phyloP scores from a whole-genome alignment of 495 filamentous ascomycete genomes.

The Trypethelium eluteriae region DNA sequence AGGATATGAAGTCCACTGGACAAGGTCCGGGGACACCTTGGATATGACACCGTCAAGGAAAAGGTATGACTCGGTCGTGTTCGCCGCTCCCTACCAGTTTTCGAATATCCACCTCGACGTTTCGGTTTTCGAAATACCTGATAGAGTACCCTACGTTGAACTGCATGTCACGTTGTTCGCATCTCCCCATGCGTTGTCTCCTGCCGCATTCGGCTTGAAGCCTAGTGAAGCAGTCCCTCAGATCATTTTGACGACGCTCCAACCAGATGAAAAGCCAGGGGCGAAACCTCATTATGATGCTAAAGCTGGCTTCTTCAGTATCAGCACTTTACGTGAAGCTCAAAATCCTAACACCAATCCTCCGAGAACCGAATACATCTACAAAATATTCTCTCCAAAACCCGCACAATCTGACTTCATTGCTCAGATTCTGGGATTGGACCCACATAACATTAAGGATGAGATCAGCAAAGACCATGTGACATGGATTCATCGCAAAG shows the following conservation, averaged over 20 bases:
- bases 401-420: slow-evolving; percentile 58
- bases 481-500: slow-evolving; percentile 67
- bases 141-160: slow-evolving; percentile 70
- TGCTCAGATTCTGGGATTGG: slow-evolving; percentile 41
- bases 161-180: slow-evolving; percentile 87
- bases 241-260: slow-evolving; percentile 75
- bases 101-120: slow-evolving; percentile 47
- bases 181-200: slow-evolving; percentile 59
- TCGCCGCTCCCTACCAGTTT: slow-evolving; percentile 72
- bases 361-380: slow-evolving; percentile 62
- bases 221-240: slow-evolving; percentile 50
- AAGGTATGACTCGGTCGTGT: slow-evolving; percentile 68
- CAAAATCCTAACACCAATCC: slow-evolving; percentile 46
- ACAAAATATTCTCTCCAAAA: slow-evolving; percentile 89
- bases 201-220: slow-evolving; percentile 60
- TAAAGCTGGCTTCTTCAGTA: slow-evolving; percentile 73
- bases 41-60: slow-evolving; percentile 21
- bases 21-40: slow-evolving; percentile 23
- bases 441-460: slow-evolving; percentile 9
- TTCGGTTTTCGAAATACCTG: slow-evolving; percentile 44
- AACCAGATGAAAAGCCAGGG: slow-evolving; percentile 45
- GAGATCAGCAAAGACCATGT: slow-evolving; percentile 43
- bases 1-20: slow-evolving; percentile 45
- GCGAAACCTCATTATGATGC: slow-evolving; percentile 53
- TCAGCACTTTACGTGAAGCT: slow-evolving; percentile 65